Evolutionary conservation across 257 asterid species (phyloP).

Genomic region (Gentiana macrophylla): DNA sequence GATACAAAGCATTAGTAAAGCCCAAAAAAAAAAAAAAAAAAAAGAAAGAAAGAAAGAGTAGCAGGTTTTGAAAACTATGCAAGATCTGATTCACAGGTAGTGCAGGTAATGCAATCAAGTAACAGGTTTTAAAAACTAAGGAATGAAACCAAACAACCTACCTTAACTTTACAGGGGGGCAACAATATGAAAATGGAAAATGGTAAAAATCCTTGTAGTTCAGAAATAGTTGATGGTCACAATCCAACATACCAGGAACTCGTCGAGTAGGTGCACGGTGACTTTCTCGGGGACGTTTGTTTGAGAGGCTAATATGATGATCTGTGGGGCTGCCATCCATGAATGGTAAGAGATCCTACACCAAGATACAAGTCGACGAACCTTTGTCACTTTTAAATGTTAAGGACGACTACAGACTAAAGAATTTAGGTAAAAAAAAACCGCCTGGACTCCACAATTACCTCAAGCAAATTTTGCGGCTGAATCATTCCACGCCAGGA

Average conservation of each 20-base stretch:
- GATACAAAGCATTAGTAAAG: too few relatives aligned
- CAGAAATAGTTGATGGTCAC: not conserved
- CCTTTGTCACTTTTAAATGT: too few relatives aligned
- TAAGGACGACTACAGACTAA: too few relatives aligned
- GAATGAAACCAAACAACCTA: too few relatives aligned
- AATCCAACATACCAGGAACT: conserved; percentile 8
- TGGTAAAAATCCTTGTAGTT: not conserved
- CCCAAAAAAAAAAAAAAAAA: too few relatives aligned
- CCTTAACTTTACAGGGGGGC: too few relatives aligned
- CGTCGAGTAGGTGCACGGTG: conserved; percentile 33
- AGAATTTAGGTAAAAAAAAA: too few relatives aligned
- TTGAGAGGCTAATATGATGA: conserved; percentile 51
- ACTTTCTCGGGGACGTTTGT: conserved; percentile 88
- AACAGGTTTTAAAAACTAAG: too few relatives aligned
- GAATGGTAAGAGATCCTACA: conserved; percentile 78
- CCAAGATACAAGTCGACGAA: conserved; percentile 4
- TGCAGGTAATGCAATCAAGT: too few relatives aligned
- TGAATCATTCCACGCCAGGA: conserved; percentile 95
- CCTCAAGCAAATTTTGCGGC: conserved; percentile 91
- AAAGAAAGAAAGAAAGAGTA: too few relatives aligned
- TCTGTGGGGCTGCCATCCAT: conserved; percentile 91
- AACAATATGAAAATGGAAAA: not conserved
- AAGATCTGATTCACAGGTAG: too few relatives aligned
- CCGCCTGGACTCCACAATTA: conserved; percentile 4
- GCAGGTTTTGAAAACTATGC: too few relatives aligned